These are phyloP conservation scores for Elaeis oleifera DNA, from an alignment of 202 grass and related monocot species.

Conservation along the genomic window DNA sequence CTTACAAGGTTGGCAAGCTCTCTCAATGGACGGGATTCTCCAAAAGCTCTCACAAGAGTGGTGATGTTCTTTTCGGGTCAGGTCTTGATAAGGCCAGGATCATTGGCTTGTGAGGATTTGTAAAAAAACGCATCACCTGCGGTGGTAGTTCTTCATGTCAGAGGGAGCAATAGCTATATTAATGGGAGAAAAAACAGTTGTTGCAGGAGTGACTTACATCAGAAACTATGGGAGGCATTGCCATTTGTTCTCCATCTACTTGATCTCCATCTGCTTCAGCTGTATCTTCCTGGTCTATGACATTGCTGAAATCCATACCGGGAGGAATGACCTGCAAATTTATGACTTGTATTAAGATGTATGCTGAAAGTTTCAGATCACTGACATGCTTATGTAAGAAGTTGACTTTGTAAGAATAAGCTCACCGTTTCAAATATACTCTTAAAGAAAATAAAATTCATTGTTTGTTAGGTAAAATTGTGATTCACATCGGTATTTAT, in stretches of 20 bases:
- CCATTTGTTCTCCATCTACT: slow-evolving; percentile 53
- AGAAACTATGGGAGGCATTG: slow-evolving; percentile 66
- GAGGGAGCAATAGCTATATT: background rate
- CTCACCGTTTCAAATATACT: too few species aligned
- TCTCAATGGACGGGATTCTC: slow-evolving; percentile 77
- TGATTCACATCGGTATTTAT: too few species aligned
- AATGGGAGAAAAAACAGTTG: background rate
- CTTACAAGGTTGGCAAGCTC: slow-evolving; percentile 97
- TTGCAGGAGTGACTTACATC: slow-evolving; percentile 42
- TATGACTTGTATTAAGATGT: too few species aligned
- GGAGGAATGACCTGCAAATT: slow-evolving; percentile 82
- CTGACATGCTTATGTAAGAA: too few species aligned
- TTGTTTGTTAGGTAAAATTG: too few species aligned
- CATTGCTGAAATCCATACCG: slow-evolving; percentile 98
- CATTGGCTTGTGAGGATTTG: slow-evolving; percentile 97
- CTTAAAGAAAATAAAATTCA: too few species aligned
- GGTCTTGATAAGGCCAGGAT: slow-evolving; percentile 84
- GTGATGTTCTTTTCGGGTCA: slow-evolving; percentile 96
- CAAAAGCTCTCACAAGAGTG: slow-evolving; percentile 88
- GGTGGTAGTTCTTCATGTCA: slow-evolving; percentile 15
- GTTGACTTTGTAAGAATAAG: too few species aligned
- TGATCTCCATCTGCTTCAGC: slow-evolving; percentile 51
- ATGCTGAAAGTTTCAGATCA: too few species aligned
- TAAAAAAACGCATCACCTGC: slow-evolving; percentile 77
- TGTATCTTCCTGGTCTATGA: slow-evolving; percentile 56